Percentiles rank a stretch among this genome's conserved stretches.
Evolutionary conservation across 1,139 yeast species (phyloP).

Genomic region (Diutina scorzettiae): DNA sequence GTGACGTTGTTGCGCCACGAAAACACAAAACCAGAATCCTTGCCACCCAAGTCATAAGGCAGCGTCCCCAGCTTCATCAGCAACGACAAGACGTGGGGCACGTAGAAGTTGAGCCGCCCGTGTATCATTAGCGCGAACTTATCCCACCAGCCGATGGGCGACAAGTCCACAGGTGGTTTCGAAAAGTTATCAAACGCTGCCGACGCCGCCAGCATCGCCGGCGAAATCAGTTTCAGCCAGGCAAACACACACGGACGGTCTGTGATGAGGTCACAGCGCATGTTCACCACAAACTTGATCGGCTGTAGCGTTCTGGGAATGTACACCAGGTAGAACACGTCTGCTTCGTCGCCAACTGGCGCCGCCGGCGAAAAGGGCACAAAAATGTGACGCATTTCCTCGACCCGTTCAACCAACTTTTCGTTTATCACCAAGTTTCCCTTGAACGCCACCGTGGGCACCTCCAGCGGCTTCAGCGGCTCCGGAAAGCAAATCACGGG

Average conservation of each 20-base stretch:
- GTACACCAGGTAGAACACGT: slow-evolving; percentile 23
- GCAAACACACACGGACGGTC: slow-evolving; percentile 30
- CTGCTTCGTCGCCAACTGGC: slow-evolving; percentile 9
- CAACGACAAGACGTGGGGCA: slow-evolving; percentile 37
- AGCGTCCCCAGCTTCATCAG: slow-evolving; percentile 57
- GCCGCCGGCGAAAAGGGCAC: slow-evolving; percentile 37
- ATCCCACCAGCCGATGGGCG: slow-evolving; percentile 74
- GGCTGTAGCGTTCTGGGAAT: slow-evolving; percentile 36
- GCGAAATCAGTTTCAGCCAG: slow-evolving; percentile 34
- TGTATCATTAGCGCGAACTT: slow-evolving; percentile 27
- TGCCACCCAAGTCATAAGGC: slow-evolving; percentile 64
- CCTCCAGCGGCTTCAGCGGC: slow-evolving; percentile 8
- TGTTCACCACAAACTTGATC: slow-evolving; percentile 27
- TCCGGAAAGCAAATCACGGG: slow-evolving; percentile 31
- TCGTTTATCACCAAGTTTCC: slow-evolving; percentile 35
- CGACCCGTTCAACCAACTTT: slow-evolving; percentile 22
- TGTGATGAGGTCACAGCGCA: slow-evolving; percentile 22
- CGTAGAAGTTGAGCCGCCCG: slow-evolving; percentile 43
- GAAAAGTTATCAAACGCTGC: slow-evolving; percentile 44
- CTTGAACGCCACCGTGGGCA: slow-evolving; percentile 20
- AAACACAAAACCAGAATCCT: slow-evolving; percentile 68
- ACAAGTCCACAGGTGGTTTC: slow-evolving; percentile 71
- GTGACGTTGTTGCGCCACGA: slow-evolving; percentile 62
- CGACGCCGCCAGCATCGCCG: slow-evolving; percentile 25
- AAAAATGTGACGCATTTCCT: slow-evolving; percentile 32